Conservation (phyloP, 805 yeast species). For the Wickerhamomyces bisporus region DNA sequence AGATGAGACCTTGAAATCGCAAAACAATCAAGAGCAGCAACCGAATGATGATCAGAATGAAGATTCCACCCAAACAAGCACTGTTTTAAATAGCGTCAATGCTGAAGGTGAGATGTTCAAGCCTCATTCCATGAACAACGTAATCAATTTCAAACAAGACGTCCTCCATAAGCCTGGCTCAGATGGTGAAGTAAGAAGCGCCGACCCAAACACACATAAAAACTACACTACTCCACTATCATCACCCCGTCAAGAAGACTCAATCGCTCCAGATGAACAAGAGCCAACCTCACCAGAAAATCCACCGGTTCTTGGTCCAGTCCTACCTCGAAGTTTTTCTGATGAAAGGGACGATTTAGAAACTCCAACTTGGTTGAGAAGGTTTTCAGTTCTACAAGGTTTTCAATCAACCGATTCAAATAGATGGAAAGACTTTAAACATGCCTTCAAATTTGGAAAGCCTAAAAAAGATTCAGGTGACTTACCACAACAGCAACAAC, state of each 20-base stretch:
- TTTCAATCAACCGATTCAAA: slow-evolving; percentile 8
- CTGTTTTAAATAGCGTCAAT: slow-evolving; percentile 1
- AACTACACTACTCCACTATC: slow-evolving; percentile 4
- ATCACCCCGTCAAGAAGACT: not conserved
- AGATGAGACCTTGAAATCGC: too few species aligned
- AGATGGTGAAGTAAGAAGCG: slow-evolving; percentile 21
- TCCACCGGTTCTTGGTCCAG: not conserved
- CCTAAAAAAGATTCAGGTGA: slow-evolving; percentile 5
- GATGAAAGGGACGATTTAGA: slow-evolving; percentile 8
- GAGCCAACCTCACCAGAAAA: not conserved
- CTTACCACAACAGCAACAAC: not conserved
- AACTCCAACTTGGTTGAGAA: slow-evolving; percentile 21
- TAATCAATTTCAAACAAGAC: slow-evolving; percentile 8
- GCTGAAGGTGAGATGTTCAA: slow-evolving; percentile 14
- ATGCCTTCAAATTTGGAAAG: slow-evolving; percentile 22
- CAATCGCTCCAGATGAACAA: not conserved
- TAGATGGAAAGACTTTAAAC: slow-evolving; percentile 24
- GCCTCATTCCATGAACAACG: slow-evolving; percentile 9
- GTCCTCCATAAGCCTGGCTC: slow-evolving; percentile 3
- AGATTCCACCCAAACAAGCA: not conserved
- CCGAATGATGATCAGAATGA: not conserved
- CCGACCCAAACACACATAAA: slow-evolving; percentile 19
- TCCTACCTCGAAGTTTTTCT: not conserved
- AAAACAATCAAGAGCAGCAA: not conserved
- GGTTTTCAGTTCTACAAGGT: slow-evolving; percentile 13